Conservation (phyloP, 2,329 filamentous ascomycete species). For the Fusarium stilboides region DNA sequence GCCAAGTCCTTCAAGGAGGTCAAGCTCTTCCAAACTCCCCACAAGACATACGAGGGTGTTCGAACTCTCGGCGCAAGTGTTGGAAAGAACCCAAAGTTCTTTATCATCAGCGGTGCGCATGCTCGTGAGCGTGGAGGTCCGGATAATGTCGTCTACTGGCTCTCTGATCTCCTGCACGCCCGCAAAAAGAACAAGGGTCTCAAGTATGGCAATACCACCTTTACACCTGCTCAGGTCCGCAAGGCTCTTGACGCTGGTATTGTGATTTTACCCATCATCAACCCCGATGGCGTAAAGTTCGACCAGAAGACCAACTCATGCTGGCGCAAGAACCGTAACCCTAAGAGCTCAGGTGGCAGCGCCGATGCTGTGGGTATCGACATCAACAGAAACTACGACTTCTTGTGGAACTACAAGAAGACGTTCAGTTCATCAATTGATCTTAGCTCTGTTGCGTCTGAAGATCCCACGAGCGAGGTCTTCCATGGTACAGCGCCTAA, state of each 20-base stretch:
- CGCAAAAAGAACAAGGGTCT: conserved; percentile 65
- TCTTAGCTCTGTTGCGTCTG: conserved; percentile 55
- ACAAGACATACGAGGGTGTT: conserved; percentile 61
- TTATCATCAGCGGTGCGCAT: conserved; percentile 69
- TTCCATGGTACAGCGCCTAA: conserved; percentile 67
- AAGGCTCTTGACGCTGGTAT: conserved; percentile 67
- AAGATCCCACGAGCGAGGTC: conserved; percentile 60
- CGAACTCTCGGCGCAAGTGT: conserved; percentile 60
- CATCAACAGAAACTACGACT: conserved; percentile 71
- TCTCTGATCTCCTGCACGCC: conserved; percentile 70
- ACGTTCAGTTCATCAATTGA: conserved; percentile 60
- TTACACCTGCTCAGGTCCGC: conserved; percentile 67
- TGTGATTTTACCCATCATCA: conserved; percentile 67
- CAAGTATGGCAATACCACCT: conserved; percentile 66
- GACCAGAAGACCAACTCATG: conserved; percentile 66
- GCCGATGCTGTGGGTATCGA: conserved; percentile 62
- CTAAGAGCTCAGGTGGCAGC: conserved; percentile 54
- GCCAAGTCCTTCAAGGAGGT: conserved; percentile 57
- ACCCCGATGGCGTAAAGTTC: conserved; percentile 68
- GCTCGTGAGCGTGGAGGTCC: conserved; percentile 71
- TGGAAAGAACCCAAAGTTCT: conserved; percentile 64
- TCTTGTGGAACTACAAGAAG: conserved; percentile 68
- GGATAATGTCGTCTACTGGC: conserved; percentile 71
- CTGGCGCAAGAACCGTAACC: conserved; percentile 72
- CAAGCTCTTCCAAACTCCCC: conserved; percentile 59